Evolutionary conservation across 495 filamentous ascomycete genomes (phyloP), one percentile per base, ranked within the genome.

Genomic region (Talaromyces adpressus): DNA sequence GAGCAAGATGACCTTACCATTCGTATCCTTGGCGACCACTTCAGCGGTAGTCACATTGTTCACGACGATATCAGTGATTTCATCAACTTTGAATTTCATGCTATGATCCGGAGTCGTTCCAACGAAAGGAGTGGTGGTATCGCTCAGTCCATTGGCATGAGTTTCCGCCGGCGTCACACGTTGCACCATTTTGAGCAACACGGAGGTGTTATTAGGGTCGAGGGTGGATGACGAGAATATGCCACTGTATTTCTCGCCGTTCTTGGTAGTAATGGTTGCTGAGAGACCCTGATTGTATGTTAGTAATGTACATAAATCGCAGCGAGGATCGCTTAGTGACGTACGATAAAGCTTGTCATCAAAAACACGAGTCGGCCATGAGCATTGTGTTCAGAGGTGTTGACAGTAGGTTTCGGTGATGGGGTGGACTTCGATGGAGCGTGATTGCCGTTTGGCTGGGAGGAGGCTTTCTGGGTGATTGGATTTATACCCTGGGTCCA

Each of bases 131-230:
- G 74, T 76, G 6, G 73, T 52, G n/a, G 63, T 65, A 18, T 85
- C 82, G 61, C 74, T 79, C 7, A 78, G 68, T 39, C 87, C 87
- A 65, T 90, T 90, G 34, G 79, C 68, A 32, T 79, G 80, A n/a
- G 74, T 64, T 20, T 79, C 78, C 51, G 72, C 68, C 30, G 79
- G 76, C 66, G 82, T 83, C 64, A 83, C 81, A 62, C 86, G 85
- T 73, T 88, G 87, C 30, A 91, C 90, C 91, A 92, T 93, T 79
- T 90, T 95, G 63, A 96, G 82, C 62, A 84, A 75, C 71, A 91
- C 90, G 56, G 80, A 81, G 16, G 85, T 77, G 61, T 88, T 82
- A 58, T 78, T 81, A 18, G 81, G 64, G 56, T 87, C 85, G 18
- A 88, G 71, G 52, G 78, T 79, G 4, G 82, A 84, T 45, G 84